These are phyloP conservation scores for Lasiodiplodia sp. DNA, from an alignment of 2,329 filamentous ascomycete species.

Conservation along the genomic window DNA sequence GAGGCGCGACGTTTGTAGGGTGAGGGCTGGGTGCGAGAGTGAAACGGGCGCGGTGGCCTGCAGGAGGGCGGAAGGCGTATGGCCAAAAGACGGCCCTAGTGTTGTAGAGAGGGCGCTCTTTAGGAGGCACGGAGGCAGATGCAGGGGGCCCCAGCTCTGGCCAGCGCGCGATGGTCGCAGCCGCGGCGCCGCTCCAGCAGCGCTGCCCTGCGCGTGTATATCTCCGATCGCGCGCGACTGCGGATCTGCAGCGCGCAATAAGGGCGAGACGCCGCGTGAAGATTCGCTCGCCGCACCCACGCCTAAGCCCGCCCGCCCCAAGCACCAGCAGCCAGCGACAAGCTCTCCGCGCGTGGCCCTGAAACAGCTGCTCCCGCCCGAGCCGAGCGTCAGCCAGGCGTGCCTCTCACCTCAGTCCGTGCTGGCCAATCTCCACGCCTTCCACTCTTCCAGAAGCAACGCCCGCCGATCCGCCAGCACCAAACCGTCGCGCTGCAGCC, in stretches of 20 bases:
- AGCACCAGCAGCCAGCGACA: neutral
- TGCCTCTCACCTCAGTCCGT: neutral
- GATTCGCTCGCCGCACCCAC: conserved; percentile 7
- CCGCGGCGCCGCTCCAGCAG: conserved; percentile 24
- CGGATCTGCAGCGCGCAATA: conserved; percentile 24
- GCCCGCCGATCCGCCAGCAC: conserved; percentile 20
- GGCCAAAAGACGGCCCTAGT: conserved; percentile 28
- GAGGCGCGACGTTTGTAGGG: conserved; percentile 28
- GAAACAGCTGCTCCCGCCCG: conserved; percentile 22
- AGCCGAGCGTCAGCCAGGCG: conserved; percentile 13
- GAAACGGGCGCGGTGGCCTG: conserved; percentile 28
- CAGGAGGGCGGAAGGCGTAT: conserved; percentile 27
- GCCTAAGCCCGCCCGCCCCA: neutral
- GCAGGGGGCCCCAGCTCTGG: conserved; percentile 25
- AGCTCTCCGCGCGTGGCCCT: conserved; percentile 17
- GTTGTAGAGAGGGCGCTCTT: conserved; percentile 27
- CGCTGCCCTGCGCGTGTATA: conserved; percentile 23
- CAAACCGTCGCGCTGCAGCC: conserved; percentile 23
- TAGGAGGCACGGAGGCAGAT: conserved; percentile 17
- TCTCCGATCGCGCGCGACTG: conserved; percentile 24
- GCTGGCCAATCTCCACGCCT: conserved; percentile 26
- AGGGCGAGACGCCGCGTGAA: conserved; percentile 24
- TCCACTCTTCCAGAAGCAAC: conserved; percentile 27
- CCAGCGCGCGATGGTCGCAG: conserved; percentile 25
- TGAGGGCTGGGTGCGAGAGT: conserved; percentile 26